A percentile compares a stretch with the other conserved stretches of the same genome.
These are phyloP conservation scores for Collybia sordida DNA, from an alignment of 768 basidiomycete genomes.

Conservation along the genomic window DNA sequence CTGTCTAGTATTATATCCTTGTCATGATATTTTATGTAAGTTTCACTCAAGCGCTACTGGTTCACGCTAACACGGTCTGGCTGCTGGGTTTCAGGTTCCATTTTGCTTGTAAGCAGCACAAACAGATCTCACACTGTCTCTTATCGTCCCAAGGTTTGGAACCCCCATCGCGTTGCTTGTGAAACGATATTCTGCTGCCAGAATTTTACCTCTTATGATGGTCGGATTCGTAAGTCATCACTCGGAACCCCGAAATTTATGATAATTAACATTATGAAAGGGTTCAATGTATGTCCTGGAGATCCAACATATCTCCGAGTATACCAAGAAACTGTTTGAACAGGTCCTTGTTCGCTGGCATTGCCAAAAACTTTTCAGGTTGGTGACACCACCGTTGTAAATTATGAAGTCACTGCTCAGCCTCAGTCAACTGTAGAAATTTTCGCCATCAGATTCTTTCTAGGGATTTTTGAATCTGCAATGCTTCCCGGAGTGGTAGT, in stretches of 20 bases:
- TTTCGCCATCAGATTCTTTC: slow-evolving; percentile 46
- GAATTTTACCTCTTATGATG: slow-evolving; percentile 49
- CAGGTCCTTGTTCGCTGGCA: slow-evolving; percentile 45
- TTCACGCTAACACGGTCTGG: not conserved
- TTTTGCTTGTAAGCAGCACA: slow-evolving; percentile 40
- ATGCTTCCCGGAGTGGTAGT: slow-evolving; percentile 46
- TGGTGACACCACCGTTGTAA: slow-evolving; percentile 1
- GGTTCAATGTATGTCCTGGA: slow-evolving; percentile 35
- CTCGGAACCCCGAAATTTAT: not conserved
- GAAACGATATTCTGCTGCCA: slow-evolving; percentile 45
- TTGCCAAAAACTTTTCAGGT: slow-evolving; percentile 47
- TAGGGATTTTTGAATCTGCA: slow-evolving; percentile 51
- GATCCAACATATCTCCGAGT: slow-evolving; percentile 3
- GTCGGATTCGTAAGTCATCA: slow-evolving; percentile 42
- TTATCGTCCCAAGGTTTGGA: slow-evolving; percentile 33
- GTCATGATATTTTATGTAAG: slow-evolving; percentile 48
- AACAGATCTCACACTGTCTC: not conserved
- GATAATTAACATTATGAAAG: slow-evolving; percentile 16
- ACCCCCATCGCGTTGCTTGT: slow-evolving; percentile 51
- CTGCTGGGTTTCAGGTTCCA: slow-evolving; percentile 30
- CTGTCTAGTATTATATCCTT: slow-evolving; percentile 42
- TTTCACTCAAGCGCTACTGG: not conserved
- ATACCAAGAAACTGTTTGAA: not conserved
- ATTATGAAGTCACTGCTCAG: not conserved
- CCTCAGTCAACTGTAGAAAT: slow-evolving; percentile 28